Base-by-base conservation (phyloP, 371 early-diverging fungal species). In the Mortierella sp. region DNA sequence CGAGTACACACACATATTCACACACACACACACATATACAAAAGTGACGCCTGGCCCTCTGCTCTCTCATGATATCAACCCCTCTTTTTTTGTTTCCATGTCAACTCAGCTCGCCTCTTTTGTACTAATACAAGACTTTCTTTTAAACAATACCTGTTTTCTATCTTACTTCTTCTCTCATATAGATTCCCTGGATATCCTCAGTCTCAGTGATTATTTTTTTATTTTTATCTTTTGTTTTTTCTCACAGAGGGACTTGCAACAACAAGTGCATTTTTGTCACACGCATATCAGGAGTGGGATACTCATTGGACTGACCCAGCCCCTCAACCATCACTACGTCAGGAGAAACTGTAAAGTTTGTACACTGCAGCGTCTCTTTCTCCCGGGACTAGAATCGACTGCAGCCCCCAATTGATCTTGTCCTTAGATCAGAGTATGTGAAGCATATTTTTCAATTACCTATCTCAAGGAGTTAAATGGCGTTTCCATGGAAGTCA, bases 281-380 rank as follows among this genome's bases (percentile, higher is more conserved):
- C 64, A 63, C 64, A 47, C 64, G 50, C 47, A 62, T 62, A 36
- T 62, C 45, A 62, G 62, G 45, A 60, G 33, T 21, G 21, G 10
- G 40, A 19, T 50, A 50, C 13, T 33, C 60, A 60, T 7, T 38
- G 60, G 60, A 60, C 40, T 19, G 50, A 50, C 50, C 60, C 33
- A 38, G 38, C 60, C 60, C 60, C 60, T 45, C 62, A 41, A 45
- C 62, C 28, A 62, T 10, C 61, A 43, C 45, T 55, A 24, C 55
- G 15, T 24, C 55, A 55, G 55, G 24, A 21, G 24, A 21, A 55
- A 3, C 55, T 21, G 21, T 3, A 22, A 28, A 24, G 11, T 16
- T 11, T 15, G 55, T 24, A 15, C 24, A 28, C 9, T 11, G 52
- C 24, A 8, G 55, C 48, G 48, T 48, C 19, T 19, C 48, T 48